Evolutionary conservation across 2,329 filamentous ascomycete species (phyloP).

Genomic region (Didymella pinodella): DNA sequence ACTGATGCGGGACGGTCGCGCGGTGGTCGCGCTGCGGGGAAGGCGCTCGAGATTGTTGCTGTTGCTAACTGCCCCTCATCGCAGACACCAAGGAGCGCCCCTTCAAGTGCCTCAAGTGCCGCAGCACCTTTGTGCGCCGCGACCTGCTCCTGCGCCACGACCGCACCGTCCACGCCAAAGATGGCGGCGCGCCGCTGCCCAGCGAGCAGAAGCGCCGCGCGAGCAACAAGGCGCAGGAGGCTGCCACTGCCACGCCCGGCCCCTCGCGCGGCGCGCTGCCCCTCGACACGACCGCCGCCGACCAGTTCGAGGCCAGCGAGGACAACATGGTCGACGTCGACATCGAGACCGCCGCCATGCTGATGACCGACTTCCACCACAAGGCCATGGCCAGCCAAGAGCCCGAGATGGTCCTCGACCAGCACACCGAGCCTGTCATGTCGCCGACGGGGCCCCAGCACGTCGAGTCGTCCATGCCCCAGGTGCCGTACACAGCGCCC

Average conservation of each 20-base stretch:
- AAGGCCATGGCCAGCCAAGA: constrained; percentile 83
- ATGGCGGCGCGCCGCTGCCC: constrained; percentile 91
- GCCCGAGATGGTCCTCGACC: constrained; percentile 61
- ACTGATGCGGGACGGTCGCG: constrained; percentile 46
- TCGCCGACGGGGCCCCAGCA: constrained; percentile 74
- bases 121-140: constrained; percentile 97
- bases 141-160: constrained; percentile 96
- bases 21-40: constrained; percentile 47
- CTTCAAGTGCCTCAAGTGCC: constrained; percentile 98
- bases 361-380: constrained; percentile 97
- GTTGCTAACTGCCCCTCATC: constrained; percentile 49
- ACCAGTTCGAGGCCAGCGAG: constrained; percentile 90
- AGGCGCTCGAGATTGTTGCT: constrained; percentile 26
- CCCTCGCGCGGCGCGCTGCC: constrained; percentile 78
- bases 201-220: constrained; percentile 91
- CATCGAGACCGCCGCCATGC: constrained; percentile 96
- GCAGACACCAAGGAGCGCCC: constrained; percentile 97
- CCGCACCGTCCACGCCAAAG: constrained; percentile 97
- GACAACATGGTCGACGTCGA: constrained; percentile 96
- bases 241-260: constrained; percentile 62
- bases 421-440: constrained; percentile 70
- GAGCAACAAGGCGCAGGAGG: constrained; percentile 68
- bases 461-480: constrained; percentile 74
- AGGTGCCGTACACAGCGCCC: constrained; percentile 72
- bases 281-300: constrained; percentile 84